phyloP scores from a whole-genome alignment of 306 rosid species.

The Prunus kanzakura region DNA sequence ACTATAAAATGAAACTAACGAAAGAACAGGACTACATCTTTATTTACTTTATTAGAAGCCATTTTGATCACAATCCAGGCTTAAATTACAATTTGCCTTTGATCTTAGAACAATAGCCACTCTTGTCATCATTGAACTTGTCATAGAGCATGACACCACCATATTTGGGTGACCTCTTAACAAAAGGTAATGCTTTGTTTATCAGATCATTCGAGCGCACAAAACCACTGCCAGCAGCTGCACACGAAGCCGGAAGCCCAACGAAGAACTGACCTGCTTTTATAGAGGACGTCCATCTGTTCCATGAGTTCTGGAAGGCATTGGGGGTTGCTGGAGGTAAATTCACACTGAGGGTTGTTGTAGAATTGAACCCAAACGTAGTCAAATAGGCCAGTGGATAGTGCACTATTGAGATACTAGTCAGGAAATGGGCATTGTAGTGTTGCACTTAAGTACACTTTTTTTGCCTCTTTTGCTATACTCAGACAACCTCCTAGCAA shows the following conservation, averaged over 20 bases:
- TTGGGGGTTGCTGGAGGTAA: background rate
- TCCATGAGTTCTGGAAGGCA: conserved; percentile 22
- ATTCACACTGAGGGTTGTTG: conserved; percentile 19
- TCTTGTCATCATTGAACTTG: conserved; percentile 9
- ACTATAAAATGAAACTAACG: background rate
- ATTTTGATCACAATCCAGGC: background rate
- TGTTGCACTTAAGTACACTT: conserved; percentile 32
- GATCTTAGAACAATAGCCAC: background rate
- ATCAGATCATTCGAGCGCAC: conserved; percentile 10
- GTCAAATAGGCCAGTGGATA: conserved; percentile 34
- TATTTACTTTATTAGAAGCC: background rate
- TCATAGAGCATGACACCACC: conserved; percentile 34
- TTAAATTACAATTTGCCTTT: background rate
- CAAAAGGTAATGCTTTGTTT: conserved; percentile 20
- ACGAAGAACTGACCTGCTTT: conserved; percentile 14
- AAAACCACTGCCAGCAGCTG: conserved; percentile 17
- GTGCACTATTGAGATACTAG: background rate
- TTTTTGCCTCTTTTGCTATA: conserved; percentile 7
- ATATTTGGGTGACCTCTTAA: conserved; percentile 11
- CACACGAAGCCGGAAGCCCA: conserved; percentile 20
- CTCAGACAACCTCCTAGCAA: conserved; percentile 21
- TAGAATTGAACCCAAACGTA: conserved; percentile 40
- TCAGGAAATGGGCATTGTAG: conserved; percentile 36
- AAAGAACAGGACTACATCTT: background rate
- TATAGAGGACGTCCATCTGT: conserved; percentile 21